Percentiles rank a stretch among this genome's conserved stretches.
phyloP scores from a whole-genome alignment of 805 yeast species.

The Pichia membranifaciens region DNA sequence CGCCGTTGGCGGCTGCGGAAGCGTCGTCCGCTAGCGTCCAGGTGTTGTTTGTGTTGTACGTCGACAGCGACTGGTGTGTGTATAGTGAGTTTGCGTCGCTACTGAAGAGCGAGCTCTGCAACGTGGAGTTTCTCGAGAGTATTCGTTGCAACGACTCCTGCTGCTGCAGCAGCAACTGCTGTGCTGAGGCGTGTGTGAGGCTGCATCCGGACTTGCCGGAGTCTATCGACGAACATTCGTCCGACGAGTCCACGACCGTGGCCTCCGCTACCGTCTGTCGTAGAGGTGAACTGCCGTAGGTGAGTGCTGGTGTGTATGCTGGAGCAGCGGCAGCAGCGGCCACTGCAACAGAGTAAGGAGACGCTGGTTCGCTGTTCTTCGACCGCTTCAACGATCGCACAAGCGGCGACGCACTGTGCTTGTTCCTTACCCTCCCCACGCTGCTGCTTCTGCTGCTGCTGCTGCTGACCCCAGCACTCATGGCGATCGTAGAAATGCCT shows the following conservation, averaged over 20 bases:
- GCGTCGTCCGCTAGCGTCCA: conserved; percentile 8
- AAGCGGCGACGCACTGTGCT: not conserved
- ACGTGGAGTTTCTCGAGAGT: conserved; percentile 14
- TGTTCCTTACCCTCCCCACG: not conserved
- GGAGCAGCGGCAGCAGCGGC: not conserved
- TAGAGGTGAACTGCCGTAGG: conserved; percentile 32
- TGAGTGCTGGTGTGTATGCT: conserved; percentile 9
- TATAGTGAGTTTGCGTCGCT: conserved; percentile 24
- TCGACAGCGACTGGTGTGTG: conserved; percentile 23
- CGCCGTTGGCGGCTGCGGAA: not conserved
- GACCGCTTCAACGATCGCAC: not conserved
- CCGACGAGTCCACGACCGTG: conserved; percentile 18
- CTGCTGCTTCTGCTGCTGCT: not conserved
- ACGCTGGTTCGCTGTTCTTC: not conserved
- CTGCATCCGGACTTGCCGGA: conserved; percentile 17
- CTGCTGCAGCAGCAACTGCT: conserved; percentile 12
- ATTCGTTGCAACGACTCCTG: conserved; percentile 13
- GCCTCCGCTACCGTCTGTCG: conserved; percentile 22
- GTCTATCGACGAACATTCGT: conserved; percentile 24
- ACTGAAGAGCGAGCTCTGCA: conserved; percentile 22
- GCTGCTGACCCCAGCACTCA: too few relatives aligned
- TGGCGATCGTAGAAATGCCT: too few relatives aligned
- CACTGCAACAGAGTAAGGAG: not conserved
- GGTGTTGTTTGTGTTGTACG: conserved; percentile 6
- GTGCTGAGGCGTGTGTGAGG: conserved; percentile 14